Percentiles rank a stretch among this genome's conserved stretches.
phyloP scores from a whole-genome alignment of 768 basidiomycete species.

The Rhodotorula paludigena region DNA sequence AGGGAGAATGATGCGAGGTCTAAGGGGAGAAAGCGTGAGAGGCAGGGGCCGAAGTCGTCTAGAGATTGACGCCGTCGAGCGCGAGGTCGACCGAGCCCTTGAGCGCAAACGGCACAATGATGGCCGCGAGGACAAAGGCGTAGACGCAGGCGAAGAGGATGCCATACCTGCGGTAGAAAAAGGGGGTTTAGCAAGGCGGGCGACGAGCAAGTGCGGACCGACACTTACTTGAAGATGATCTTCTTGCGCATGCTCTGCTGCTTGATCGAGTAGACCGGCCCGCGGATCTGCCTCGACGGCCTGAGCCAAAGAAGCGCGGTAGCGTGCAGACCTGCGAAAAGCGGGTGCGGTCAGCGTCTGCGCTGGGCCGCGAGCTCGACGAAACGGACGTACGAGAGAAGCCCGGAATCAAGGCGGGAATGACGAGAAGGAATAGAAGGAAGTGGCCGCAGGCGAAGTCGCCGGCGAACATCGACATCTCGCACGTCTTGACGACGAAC shows the following conservation, averaged over 20 bases:
- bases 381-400: too few relatives aligned
- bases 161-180: slow-evolving; percentile 47
- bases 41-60: neutral
- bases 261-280: slow-evolving; percentile 78
- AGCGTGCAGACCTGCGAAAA: too few relatives aligned
- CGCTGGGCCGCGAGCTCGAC: too few relatives aligned
- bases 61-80: slow-evolving; percentile 24
- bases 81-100: slow-evolving; percentile 7
- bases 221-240: slow-evolving; percentile 57
- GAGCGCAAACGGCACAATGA: slow-evolving; percentile 49
- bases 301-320: slow-evolving; percentile 92
- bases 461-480: slow-evolving; percentile 89
- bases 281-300: slow-evolving; percentile 85
- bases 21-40: neutral
- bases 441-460: slow-evolving; percentile 60
- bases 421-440: slow-evolving; percentile 25
- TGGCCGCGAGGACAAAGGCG: slow-evolving; percentile 65
- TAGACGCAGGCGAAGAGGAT: slow-evolving; percentile 67
- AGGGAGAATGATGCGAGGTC: too few relatives aligned
- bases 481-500: slow-evolving; percentile 87
- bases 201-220: slow-evolving; percentile 43
- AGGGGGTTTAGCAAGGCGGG: neutral
- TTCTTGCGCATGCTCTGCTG: slow-evolving; percentile 53
- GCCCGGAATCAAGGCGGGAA: slow-evolving; percentile 78
- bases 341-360: too few relatives aligned